These are phyloP conservation scores for Podaxis mareebaensis DNA, from an alignment of 768 basidiomycete genomes.

Conservation along the genomic window DNA sequence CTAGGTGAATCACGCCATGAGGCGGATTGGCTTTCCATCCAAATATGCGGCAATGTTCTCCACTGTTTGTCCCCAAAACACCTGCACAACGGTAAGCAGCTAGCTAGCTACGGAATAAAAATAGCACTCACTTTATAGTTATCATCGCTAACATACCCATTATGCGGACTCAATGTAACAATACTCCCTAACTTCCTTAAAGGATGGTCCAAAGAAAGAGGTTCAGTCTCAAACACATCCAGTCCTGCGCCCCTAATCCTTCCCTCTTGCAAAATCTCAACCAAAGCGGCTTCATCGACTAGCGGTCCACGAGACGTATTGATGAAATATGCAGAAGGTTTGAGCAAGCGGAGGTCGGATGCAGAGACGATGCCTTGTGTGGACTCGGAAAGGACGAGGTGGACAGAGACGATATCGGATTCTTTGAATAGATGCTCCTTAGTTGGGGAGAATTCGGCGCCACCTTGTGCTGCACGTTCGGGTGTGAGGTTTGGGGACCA, in stretches of 20 bases:
- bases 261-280: constrained; percentile 45
- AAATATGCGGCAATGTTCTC: constrained; percentile 60
- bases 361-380: constrained; percentile 51
- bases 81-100: constrained; percentile 28
- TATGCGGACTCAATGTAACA: constrained; percentile 63
- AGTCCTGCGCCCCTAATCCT: constrained; percentile 60
- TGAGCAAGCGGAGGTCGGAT: constrained; percentile 53
- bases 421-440: constrained; percentile 54
- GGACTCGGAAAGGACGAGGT: constrained; percentile 54
- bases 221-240: constrained; percentile 69
- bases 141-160: constrained; percentile 53
- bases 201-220: constrained; percentile 58
- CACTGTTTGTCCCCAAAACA: constrained; percentile 54
- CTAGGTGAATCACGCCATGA: constrained; percentile 1
- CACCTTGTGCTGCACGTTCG: constrained; percentile 52
- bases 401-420: constrained; percentile 63
- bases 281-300: constrained; percentile 57
- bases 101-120: neutral
- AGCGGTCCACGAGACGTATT: constrained; percentile 70
- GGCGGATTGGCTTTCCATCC: constrained; percentile 34
- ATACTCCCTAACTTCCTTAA: constrained; percentile 46
- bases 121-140: constrained; percentile 45
- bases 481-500: constrained; percentile 69
- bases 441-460: constrained; percentile 46
- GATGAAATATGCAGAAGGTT: constrained; percentile 57